Base-by-base conservation (phyloP, 441 rosid genomes). In the Arabidopsis lyrata region DNA sequence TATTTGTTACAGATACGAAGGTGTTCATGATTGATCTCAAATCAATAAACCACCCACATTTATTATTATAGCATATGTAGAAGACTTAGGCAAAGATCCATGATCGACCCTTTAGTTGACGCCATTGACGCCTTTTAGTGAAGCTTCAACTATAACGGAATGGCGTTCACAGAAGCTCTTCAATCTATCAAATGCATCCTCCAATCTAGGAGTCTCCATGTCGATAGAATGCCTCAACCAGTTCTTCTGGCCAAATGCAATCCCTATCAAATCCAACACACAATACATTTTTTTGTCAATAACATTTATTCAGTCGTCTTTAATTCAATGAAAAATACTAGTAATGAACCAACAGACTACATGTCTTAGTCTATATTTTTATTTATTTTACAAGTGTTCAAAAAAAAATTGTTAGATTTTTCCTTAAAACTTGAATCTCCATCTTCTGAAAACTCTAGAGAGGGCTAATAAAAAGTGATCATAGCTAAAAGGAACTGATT, bases 201-300 rank as follows among this genome's bases (percentile, higher is more conserved):
- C 77, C 20, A 77, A 31, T 4, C 22, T 22, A 0, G 53, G 16
- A 47, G 74, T 65, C 20, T 77, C 81, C 72, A 61, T 60, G 36
- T 78, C 77, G 22, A 77, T 69, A 14, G 77, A 73, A 15, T 77
- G 77, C 53, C 79, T 78, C 11, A 66, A 12, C 81, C 83, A 81
- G 22, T 56, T 55, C 47, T 36, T 66, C 42, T 42, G 65, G 8
- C 77, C 76, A 44, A 76, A 67, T 14, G 79, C 81, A 44, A 74
- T 53, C 44, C 79, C 77, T 72, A 68, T 16, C 20, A 16, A 62
- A 53, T 55, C 10, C 44, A 55, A 59, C 11, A 38, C 63, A 52
- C 8, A 12, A 24, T 13, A 12, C 1, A 2, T 22, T 0, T 16
- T 42, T n/a, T 42, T 42, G 8, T 42, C 16, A 14, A 42, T 3